Conservation (phyloP, 2,329 filamentous ascomycete species). For the Grosmannia serpens region DNA sequence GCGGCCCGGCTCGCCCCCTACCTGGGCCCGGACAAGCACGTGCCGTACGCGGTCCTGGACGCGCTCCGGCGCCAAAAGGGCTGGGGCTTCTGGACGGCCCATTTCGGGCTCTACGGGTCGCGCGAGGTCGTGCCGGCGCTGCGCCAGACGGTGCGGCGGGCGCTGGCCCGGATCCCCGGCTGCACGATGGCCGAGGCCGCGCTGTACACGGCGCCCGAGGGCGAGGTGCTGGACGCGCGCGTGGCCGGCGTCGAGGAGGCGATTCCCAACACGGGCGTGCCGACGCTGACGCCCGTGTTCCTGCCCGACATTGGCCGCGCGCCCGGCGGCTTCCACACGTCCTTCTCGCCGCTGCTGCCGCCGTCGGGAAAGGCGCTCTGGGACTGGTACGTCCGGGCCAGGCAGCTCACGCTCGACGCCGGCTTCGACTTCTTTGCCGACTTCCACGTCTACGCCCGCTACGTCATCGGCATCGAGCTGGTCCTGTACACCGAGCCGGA, state of each 20-base stretch:
- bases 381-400: neutral
- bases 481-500: conserved; percentile 23
- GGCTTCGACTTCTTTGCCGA: conserved; percentile 40
- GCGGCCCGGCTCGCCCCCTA: neutral
- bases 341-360: conserved; percentile 40
- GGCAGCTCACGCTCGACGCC: neutral
- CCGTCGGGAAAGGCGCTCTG: conserved; percentile 24
- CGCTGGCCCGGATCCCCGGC: neutral
- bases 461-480: conserved; percentile 44
- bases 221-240: neutral
- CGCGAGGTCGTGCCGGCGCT: neutral
- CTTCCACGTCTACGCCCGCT: conserved; percentile 37
- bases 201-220: neutral
- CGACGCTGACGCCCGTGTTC: conserved; percentile 13
- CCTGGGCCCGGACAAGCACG: neutral
- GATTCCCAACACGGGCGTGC: neutral
- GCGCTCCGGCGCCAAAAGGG: neutral
- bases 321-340: conserved; percentile 38
- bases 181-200: neutral
- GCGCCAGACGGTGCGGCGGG: neutral
- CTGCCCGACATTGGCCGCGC: conserved; percentile 36
- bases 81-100: neutral
- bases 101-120: neutral
- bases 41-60: neutral
- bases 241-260: neutral